A percentile compares a stretch with the other conserved stretches of the same genome.
Evolutionary conservation across 2,329 filamentous ascomycete genomes (phyloP).

Genomic region (Phyllosticta citrichinensis): DNA sequence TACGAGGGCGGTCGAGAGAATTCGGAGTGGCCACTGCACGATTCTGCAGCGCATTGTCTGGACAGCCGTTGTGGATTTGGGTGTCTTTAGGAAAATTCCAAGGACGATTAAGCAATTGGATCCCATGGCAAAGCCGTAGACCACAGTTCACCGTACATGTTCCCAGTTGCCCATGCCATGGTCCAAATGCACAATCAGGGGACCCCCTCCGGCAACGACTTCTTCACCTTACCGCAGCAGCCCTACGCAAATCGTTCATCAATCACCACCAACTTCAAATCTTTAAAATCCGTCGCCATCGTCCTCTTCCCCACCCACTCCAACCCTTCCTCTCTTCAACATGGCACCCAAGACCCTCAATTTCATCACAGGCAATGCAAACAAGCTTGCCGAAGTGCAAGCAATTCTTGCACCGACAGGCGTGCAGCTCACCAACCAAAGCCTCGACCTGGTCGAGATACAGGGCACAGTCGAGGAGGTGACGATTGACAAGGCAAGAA

Average conservation of each 20-base stretch:
- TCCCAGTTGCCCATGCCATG: not conserved
- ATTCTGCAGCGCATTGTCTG: not conserved
- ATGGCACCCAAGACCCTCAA: conserved; percentile 54
- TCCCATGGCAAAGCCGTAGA: not conserved
- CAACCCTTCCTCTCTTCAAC: not conserved
- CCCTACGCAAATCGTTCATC: not conserved
- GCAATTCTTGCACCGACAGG: conserved; percentile 65
- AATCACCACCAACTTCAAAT: not conserved
- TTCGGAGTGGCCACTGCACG: not conserved
- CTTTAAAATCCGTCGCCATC: no score
- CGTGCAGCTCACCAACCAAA: conserved; percentile 63
- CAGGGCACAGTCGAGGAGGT: conserved; percentile 91
- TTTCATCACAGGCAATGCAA: conserved; percentile 94
- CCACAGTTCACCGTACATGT: not conserved
- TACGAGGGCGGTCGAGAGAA: not conserved
- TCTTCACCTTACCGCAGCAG: not conserved
- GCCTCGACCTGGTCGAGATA: conserved; percentile 75
- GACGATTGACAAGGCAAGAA: conserved; percentile 73
- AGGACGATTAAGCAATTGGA: not conserved
- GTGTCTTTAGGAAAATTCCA: not conserved
- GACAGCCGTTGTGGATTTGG: not conserved
- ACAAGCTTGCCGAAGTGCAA: conserved; percentile 85
- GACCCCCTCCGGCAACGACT: not conserved
- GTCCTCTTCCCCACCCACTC: not conserved
- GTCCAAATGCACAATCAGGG: not conserved